phyloP scores from a whole-genome alignment of 768 basidiomycete species.

The Cystofilobasidium bisporidii region DNA sequence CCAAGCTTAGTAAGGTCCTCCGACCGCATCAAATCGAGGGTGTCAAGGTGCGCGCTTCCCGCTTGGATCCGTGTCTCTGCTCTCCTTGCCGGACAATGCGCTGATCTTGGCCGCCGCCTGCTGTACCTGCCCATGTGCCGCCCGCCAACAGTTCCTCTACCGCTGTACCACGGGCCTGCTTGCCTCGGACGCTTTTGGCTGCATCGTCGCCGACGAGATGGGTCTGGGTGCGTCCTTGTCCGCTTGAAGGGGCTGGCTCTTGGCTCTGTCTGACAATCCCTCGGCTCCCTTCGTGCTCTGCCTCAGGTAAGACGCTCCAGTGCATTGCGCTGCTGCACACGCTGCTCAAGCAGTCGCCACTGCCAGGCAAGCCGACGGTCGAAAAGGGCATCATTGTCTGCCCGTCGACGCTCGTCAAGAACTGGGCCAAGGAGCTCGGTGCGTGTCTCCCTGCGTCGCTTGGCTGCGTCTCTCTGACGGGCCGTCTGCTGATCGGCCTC shows the following conservation, averaged over 20 bases:
- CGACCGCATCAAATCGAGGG: constrained; percentile 98
- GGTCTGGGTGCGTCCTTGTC: constrained; percentile 56
- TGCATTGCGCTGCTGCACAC: constrained; percentile 96
- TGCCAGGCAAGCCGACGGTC: constrained; percentile 71
- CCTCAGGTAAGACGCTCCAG: constrained; percentile 71
- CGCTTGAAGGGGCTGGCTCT: not conserved
- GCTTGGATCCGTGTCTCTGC: no score
- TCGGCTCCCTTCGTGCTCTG: not conserved
- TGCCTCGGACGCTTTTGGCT: constrained; percentile 69
- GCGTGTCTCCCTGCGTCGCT: constrained; percentile 30
- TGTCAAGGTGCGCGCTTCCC: constrained; percentile 59
- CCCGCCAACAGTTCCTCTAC: constrained; percentile 96
- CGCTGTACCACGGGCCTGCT: constrained; percentile 89
- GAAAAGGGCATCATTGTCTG: constrained; percentile 98
- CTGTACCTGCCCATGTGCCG: no score
- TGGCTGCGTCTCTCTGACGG: no score
- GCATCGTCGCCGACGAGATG: constrained; percentile 99
- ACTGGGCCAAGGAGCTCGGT: constrained; percentile 97
- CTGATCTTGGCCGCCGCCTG: no score
- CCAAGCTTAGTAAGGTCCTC: constrained; percentile 70
- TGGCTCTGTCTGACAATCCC: not conserved
- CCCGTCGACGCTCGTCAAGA: constrained; percentile 90
- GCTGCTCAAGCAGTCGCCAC: constrained; percentile 85
- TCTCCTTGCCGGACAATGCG: no score
- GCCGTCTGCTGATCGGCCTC: no score